A percentile compares a stretch with the other conserved stretches of the same genome.
Evolutionary conservation across 805 yeast genomes (phyloP).

Genomic region (Blastobotrys peoriensis): DNA sequence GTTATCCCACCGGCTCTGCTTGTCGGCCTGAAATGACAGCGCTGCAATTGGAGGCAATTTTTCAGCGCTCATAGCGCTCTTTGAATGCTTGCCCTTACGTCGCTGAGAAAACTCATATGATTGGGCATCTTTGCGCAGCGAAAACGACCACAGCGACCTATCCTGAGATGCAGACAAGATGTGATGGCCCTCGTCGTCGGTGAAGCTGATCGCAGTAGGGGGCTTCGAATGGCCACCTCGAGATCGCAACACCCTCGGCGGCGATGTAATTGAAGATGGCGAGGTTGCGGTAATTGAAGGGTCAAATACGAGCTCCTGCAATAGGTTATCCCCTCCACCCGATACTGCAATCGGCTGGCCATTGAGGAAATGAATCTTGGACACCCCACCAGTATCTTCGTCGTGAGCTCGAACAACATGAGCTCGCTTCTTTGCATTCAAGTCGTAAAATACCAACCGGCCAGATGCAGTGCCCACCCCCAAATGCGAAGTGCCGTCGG

Average conservation of each 20-base stretch:
- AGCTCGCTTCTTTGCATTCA: constrained; percentile 63
- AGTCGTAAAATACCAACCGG: constrained; percentile 79
- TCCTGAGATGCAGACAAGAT: constrained; percentile 83
- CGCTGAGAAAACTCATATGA: constrained; percentile 89
- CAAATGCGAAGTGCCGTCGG: constrained; percentile 81
- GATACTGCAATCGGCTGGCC: constrained; percentile 91
- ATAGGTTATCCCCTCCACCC: constrained; percentile 82
- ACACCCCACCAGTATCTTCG: constrained; percentile 70
- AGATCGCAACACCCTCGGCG: constrained; percentile 86
- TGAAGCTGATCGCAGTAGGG: constrained; percentile 68
- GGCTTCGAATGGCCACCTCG: constrained; percentile 98
- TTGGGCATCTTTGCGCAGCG: constrained; percentile 92
- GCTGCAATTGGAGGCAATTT: constrained; percentile 72
- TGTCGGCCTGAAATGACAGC: constrained; percentile 64
- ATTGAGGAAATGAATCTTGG: constrained; percentile 66
- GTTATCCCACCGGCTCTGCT: constrained; percentile 92
- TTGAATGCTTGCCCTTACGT: constrained; percentile 5
- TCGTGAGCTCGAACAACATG: constrained; percentile 74
- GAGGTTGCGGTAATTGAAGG: constrained; percentile 59
- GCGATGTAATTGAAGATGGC: constrained; percentile 56
- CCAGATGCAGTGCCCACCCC: constrained; percentile 77
- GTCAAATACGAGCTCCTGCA: constrained; percentile 90
- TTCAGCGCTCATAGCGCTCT: constrained; percentile 29
- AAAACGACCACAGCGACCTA: constrained; percentile 82
- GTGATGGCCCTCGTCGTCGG: constrained; percentile 76